Conservation (phyloP, 352 stramenopile genomes). For the Pelagophyceae sp. region DNA sequence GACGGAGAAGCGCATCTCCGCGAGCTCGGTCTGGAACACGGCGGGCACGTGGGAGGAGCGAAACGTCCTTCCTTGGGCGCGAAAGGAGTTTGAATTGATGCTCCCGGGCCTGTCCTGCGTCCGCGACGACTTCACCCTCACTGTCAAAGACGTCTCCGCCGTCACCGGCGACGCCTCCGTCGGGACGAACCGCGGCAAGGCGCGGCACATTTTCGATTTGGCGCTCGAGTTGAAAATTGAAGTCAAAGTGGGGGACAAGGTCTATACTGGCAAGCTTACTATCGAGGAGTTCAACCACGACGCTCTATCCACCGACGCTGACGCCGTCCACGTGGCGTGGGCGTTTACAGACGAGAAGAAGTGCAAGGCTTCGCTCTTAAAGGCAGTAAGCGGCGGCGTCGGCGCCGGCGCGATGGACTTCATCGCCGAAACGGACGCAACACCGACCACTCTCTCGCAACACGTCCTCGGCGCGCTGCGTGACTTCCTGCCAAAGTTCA, state of each 20-base stretch:
- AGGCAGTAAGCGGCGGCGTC: not conserved
- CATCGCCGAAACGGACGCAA: not conserved
- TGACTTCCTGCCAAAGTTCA: not conserved
- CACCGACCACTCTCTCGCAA: not conserved
- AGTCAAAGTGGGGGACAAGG: not conserved
- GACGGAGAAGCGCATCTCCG: not conserved
- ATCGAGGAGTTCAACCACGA: not conserved
- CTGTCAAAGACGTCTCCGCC: not conserved
- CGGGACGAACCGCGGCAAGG: slow-evolving; percentile 3
- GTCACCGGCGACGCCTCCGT: slow-evolving; percentile 13
- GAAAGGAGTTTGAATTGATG: not conserved
- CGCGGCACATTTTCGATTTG: slow-evolving; percentile 14
- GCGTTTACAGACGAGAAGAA: not conserved
- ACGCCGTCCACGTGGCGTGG: not conserved
- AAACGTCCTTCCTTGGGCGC: not conserved
- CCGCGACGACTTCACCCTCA: not conserved
- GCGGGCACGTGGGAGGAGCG: slow-evolving; percentile 16
- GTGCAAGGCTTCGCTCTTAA: not conserved
- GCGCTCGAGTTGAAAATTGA: not conserved
- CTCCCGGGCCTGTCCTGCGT: not conserved
- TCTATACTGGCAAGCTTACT: not conserved
- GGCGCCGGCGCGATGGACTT: not conserved
- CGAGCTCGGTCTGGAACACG: not conserved
- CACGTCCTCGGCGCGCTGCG: not conserved
- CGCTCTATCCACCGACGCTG: not conserved